Percentiles rank a stretch among this genome's conserved stretches.
phyloP scores from a whole-genome alignment of 1,284 basidiomycete genomes.

The Apiotrichum siamense region DNA sequence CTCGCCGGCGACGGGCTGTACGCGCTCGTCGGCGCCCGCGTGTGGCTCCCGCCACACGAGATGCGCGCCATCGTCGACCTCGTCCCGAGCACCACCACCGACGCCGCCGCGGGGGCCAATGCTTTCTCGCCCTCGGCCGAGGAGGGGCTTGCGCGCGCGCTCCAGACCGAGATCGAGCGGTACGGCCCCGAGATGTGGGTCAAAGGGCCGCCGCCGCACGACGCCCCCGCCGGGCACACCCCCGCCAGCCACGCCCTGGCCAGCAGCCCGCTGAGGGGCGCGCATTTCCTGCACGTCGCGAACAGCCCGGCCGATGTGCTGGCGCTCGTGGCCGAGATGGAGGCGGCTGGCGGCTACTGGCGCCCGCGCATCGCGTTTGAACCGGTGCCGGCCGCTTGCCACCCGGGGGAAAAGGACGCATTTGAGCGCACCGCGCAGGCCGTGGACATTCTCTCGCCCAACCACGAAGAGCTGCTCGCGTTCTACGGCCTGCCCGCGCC shows the following conservation, averaged over 20 bases:
- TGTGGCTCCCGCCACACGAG: conserved; percentile 26
- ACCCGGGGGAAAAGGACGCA: conserved; percentile 24
- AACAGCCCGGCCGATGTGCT: conserved; percentile 27
- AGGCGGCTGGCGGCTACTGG: conserved; percentile 15
- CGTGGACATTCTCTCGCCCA: conserved; percentile 36
- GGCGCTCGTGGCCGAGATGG: conserved; percentile 17
- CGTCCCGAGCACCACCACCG: background rate
- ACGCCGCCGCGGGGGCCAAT: no score
- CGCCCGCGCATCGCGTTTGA: conserved; percentile 36
- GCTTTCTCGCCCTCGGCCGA: background rate
- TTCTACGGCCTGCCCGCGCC: conserved; percentile 22
- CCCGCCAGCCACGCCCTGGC: conserved; percentile 23
- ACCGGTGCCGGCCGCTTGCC: conserved; percentile 35
- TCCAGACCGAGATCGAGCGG: conserved; percentile 17
- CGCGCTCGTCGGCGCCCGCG: conserved; percentile 33
- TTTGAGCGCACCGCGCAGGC: conserved; percentile 23
- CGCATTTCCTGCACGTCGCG: conserved; percentile 35
- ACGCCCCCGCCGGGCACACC: no score
- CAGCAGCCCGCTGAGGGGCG: conserved; percentile 20
- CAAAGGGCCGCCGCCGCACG: no score
- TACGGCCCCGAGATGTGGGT: conserved; percentile 38
- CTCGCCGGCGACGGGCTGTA: conserved; percentile 41
- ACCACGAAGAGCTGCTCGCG: conserved; percentile 39
- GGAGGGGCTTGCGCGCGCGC: conserved; percentile 19
- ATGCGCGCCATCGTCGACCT: conserved; percentile 29